phyloP scores from a whole-genome alignment of 805 yeast species.

The Tetrapisispora nanseiensis region DNA sequence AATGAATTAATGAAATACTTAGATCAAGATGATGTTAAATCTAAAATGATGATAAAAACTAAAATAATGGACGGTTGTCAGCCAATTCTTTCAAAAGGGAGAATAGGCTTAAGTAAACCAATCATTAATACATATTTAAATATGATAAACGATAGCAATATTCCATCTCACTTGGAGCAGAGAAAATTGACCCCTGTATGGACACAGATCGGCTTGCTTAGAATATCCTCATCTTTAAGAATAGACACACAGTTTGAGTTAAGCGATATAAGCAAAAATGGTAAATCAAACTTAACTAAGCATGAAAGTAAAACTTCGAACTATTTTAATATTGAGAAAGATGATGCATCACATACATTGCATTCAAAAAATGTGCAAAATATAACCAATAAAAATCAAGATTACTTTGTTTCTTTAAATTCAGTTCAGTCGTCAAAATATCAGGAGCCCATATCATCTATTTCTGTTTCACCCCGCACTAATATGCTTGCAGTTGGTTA shows the following conservation, averaged over 20 bases:
- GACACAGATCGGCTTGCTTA: conserved; percentile 66
- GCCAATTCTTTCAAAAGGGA: conserved; percentile 70
- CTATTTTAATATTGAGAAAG: background rate
- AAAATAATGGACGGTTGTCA: conserved; percentile 66
- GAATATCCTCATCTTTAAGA: conserved; percentile 72
- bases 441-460: conserved; percentile 7
- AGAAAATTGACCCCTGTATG: conserved; percentile 59
- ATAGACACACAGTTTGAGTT: conserved; percentile 57
- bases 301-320: conserved; percentile 1
- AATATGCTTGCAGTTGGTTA: conserved; percentile 6
- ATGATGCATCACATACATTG: background rate
- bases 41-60: conserved; percentile 35
- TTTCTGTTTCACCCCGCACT: conserved; percentile 21
- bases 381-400: background rate
- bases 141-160: conserved; percentile 28
- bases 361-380: background rate
- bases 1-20: conserved; percentile 45
- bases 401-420: background rate
- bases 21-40: conserved; percentile 13
- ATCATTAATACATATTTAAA: conserved; percentile 35
- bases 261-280: conserved; percentile 1
- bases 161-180: conserved; percentile 46
- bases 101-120: conserved; percentile 73
- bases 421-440: background rate
- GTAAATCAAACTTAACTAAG: background rate